Conservation (phyloP, 73 alveolate genomes). For the Paramecium sexaurelia region DNA sequence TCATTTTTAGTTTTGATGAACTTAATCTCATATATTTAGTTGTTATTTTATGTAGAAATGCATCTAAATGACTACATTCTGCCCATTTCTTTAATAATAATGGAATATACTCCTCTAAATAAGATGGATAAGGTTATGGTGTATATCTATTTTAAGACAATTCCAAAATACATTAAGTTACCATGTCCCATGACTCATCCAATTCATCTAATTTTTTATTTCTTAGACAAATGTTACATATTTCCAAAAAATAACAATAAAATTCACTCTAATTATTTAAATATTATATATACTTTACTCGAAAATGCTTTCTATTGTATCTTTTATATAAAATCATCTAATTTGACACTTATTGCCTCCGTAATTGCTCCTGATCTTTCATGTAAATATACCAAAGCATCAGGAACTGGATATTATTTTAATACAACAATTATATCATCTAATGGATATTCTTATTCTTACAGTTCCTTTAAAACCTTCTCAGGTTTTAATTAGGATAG, state of each 20-base stretch:
- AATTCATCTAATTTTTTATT: neutral
- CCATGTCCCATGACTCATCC: conserved; percentile 30
- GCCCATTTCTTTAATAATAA: conserved; percentile 48
- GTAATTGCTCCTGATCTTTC: conserved; percentile 39
- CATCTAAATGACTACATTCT: conserved; percentile 6
- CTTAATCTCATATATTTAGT: neutral
- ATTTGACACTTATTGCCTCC: neutral
- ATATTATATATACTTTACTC: neutral
- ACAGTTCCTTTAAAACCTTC: neutral
- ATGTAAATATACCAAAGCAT: conserved; percentile 13
- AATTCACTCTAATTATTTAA: neutral
- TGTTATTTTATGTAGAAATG: conserved; percentile 13
- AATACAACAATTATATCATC: neutral
- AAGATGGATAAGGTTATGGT: neutral
- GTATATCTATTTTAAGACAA: neutral
- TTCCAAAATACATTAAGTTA: neutral
- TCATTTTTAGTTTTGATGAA: neutral
- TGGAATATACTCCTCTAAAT: conserved; percentile 28
- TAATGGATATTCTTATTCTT: conserved; percentile 47
- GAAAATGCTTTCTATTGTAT: neutral
- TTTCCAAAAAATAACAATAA: conserved; percentile 13
- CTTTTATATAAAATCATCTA: neutral
- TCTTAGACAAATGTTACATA: conserved; percentile 7
- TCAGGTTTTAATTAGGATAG: conserved; percentile 28
- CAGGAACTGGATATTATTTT: neutral